Percentiles rank a stretch among this genome's conserved stretches.
phyloP scores from a whole-genome alignment of 1,284 basidiomycete genomes.

The Sphaerobolus stellatus region DNA sequence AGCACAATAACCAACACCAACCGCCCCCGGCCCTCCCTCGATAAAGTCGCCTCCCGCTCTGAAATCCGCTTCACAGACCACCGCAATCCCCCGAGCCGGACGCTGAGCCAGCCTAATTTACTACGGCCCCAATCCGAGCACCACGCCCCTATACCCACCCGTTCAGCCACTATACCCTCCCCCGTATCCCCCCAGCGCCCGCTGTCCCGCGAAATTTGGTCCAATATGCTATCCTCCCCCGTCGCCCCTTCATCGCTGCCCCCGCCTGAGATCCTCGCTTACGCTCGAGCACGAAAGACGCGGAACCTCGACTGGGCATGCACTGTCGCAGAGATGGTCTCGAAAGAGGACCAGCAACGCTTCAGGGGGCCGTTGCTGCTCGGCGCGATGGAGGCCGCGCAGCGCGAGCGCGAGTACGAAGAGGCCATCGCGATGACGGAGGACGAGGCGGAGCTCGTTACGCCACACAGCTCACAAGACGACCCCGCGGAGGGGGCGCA shows the following conservation, averaged over 20 bases:
- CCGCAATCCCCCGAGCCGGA: neutral
- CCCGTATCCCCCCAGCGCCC: conserved; percentile 28
- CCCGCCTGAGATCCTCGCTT: conserved; percentile 52
- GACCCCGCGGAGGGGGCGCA: neutral
- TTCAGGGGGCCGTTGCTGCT: too few species aligned
- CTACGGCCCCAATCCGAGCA: neutral
- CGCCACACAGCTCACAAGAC: conserved; percentile 8
- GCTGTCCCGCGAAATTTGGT: conserved; percentile 48
- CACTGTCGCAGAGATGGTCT: conserved; percentile 48
- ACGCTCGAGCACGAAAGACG: conserved; percentile 40
- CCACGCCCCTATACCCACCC: neutral
- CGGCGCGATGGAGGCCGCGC: neutral
- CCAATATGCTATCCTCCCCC: conserved; percentile 72
- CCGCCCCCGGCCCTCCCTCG: conserved; percentile 44
- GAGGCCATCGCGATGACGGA: conserved; percentile 10
- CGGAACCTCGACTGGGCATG: conserved; percentile 66
- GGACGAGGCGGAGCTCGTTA: conserved; percentile 12
- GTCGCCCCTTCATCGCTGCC: conserved; percentile 50
- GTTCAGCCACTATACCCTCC: neutral
- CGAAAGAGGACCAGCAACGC: neutral
- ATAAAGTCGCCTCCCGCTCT: conserved; percentile 58
- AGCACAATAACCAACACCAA: conserved; percentile 50
- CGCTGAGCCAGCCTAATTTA: neutral
- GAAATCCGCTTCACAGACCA: conserved; percentile 42
- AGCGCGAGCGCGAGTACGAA: conserved; percentile 9